These are phyloP conservation scores for Penicillium silybi DNA, from an alignment of 495 filamentous ascomycete species.

Conservation along the genomic window DNA sequence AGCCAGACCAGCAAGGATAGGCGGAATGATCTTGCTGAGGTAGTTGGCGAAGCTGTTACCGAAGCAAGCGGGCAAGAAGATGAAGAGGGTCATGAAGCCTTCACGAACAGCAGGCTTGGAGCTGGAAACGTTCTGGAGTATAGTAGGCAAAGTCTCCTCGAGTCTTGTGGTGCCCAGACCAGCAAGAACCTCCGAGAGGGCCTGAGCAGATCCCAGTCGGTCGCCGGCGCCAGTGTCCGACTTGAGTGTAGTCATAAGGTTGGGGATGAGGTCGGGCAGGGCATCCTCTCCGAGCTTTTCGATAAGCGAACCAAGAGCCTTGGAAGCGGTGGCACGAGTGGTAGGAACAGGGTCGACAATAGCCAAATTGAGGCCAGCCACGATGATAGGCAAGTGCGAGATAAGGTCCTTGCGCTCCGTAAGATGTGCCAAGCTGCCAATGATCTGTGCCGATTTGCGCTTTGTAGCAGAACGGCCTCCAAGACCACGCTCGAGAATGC, in stretches of 20 bases:
- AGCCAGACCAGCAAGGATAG: slow-evolving; percentile 89
- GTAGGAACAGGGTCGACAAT: slow-evolving; percentile 94
- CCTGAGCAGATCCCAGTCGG: slow-evolving; percentile 91
- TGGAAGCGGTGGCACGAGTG: slow-evolving; percentile 94
- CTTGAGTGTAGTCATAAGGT: slow-evolving; percentile 95
- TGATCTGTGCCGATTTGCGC: slow-evolving; percentile 92
- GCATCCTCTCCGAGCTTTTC: slow-evolving; percentile 98
- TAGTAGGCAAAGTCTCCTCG: slow-evolving; percentile 94
- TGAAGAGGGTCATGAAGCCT: slow-evolving; percentile 99
- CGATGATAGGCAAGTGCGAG: slow-evolving; percentile 85
- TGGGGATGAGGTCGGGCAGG: slow-evolving; percentile 92
- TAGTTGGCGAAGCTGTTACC: slow-evolving; percentile 98
- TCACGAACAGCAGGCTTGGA: slow-evolving; percentile 86
- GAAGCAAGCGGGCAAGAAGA: slow-evolving; percentile 97
- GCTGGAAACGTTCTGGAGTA: slow-evolving; percentile 92
- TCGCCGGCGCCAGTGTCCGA: slow-evolving; percentile 96
- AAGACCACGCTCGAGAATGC: slow-evolving; percentile 90
- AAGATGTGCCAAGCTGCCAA: slow-evolving; percentile 93
- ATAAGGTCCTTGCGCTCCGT: slow-evolving; percentile 94
- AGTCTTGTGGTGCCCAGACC: slow-evolving; percentile 87
- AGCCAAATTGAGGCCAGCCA: slow-evolving; percentile 82
- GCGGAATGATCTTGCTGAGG: slow-evolving; percentile 91
- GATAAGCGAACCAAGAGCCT: slow-evolving; percentile 88
- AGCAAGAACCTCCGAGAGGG: slow-evolving; percentile 92
- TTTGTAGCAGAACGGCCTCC: slow-evolving; percentile 90